Base-by-base conservation (phyloP, 2,329 filamentous ascomycete genomes). In the Chaetomium globosum region DNA sequence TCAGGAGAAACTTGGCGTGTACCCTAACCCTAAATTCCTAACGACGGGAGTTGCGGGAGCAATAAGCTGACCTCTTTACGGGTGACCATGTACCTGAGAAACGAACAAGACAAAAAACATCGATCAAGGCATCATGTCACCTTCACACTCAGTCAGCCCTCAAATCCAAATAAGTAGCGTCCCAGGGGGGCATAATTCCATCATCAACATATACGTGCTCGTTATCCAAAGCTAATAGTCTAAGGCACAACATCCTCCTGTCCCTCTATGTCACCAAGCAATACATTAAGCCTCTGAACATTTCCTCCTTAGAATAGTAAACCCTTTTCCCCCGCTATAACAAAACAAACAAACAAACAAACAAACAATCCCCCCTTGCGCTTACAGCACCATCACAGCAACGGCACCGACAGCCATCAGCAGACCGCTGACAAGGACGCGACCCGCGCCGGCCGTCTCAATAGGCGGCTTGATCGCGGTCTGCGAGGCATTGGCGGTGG, bases 381-480 rank as follows among this genome's bases (percentile, higher is more conserved):
- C 48, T 30, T n/a, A 12, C 9, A 26, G 36, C 48, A 67, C 8
- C 57, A 70, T 30, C 30, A 57, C 59, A n/a, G 36, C 51, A 21
- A 64, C 57, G 19, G 51, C 61, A 39, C 61, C 64, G 39, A 59
- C 39, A 53, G 31, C 30, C 61, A 63, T 4, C 48, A 61, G 9
- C 33, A 61, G 13, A 10, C 63, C 56, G 2, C 63, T 33, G 13
- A 49, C 59, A 13, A 30, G 61, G 16, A 51, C 63, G 62, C 51
- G 67, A 13, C 53, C 62, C 48, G 61, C 67, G 6, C 67, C 68
- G 4, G 9, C 55, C 13, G 63, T 60, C 19, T 31, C 53, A 39
- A 67, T 61, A 8, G 61, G 52, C 56, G 56, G 26, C 57, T 30
- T 30, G 23, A 39, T 54, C 16, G 63, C 30, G 16, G 49, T 31